phyloP scores from a whole-genome alignment of 345 rosid genomes.

The Limnanthes douglasii region DNA sequence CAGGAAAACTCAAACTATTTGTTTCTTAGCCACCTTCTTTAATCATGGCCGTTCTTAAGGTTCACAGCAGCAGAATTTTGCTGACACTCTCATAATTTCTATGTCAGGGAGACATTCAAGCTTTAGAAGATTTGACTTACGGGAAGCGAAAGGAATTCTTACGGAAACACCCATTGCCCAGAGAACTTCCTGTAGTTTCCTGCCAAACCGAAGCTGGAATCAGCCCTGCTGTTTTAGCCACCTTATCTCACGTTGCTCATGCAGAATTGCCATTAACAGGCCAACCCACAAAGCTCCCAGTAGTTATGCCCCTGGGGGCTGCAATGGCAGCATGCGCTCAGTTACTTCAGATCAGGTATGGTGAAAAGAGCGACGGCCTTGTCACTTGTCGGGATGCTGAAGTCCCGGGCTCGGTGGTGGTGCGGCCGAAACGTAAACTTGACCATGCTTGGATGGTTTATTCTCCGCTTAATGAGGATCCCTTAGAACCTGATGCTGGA shows the following conservation, averaged over 20 bases:
- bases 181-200: conserved; percentile 74
- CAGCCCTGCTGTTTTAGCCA: conserved; percentile 60
- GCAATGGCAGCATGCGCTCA: conserved; percentile 98
- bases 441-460: conserved; percentile 99
- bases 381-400: conserved; percentile 84
- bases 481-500: conserved; percentile 62
- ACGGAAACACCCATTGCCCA: conserved; percentile 52
- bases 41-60: too few species aligned
- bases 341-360: conserved; percentile 64
- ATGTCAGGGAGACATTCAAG: conserved; percentile 77
- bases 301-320: conserved; percentile 83
- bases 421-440: conserved; percentile 58
- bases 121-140: conserved; percentile 89
- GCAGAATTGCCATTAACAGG: conserved; percentile 62
- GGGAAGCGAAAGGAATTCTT: conserved; percentile 76
- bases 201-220: conserved; percentile 85
- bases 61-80: background rate
- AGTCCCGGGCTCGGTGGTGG: conserved; percentile 92
- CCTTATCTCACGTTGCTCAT: conserved; percentile 81
- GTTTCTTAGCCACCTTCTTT: background rate
- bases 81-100: background rate
- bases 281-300: conserved; percentile 56
- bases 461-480: conserved; percentile 56
- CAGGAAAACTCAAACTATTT: conserved; percentile 1
- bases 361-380: conserved; percentile 84